A percentile compares a stretch with the other conserved stretches of the same genome.
These are phyloP conservation scores for Flaveria floridana DNA, from an alignment of 140 eudicot species.

Conservation along the genomic window DNA sequence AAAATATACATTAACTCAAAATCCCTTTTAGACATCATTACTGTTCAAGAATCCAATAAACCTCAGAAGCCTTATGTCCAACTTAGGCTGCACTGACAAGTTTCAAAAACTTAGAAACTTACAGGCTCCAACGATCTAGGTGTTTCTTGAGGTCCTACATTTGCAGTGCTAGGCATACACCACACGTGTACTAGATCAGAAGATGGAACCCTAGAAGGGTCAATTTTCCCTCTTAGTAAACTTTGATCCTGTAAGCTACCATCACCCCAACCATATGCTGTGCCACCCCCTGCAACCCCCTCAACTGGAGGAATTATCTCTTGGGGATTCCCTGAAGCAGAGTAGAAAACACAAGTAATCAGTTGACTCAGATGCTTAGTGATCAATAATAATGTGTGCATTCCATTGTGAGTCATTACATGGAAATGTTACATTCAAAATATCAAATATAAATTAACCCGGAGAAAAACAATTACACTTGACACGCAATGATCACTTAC, in stretches of 20 bases:
- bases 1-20: constrained; percentile 15
- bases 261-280: constrained; percentile 92
- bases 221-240: constrained; percentile 60
- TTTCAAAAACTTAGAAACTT: constrained; percentile 36
- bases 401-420: constrained; percentile 8
- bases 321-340: constrained; percentile 49
- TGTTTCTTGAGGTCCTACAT: constrained; percentile 88
- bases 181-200: constrained; percentile 81
- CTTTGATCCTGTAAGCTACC: constrained; percentile 51
- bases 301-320: constrained; percentile 92
- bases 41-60: constrained; percentile 9
- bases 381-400: not conserved
- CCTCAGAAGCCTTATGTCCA: not conserved
- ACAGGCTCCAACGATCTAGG: constrained; percentile 82
- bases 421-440: not conserved
- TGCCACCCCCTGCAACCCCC: constrained; percentile 99
- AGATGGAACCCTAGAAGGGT: constrained; percentile 73
- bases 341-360: constrained; percentile 11
- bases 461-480: constrained; percentile 9
- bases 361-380: not conserved
- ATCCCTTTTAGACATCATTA: constrained; percentile 15
- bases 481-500: not conserved
- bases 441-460: not conserved
- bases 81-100: constrained; percentile 2
- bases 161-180: constrained; percentile 96